Base-by-base conservation (phyloP, 495 filamentous ascomycete genomes). In the Aspergillus sclerotioniger region DNA sequence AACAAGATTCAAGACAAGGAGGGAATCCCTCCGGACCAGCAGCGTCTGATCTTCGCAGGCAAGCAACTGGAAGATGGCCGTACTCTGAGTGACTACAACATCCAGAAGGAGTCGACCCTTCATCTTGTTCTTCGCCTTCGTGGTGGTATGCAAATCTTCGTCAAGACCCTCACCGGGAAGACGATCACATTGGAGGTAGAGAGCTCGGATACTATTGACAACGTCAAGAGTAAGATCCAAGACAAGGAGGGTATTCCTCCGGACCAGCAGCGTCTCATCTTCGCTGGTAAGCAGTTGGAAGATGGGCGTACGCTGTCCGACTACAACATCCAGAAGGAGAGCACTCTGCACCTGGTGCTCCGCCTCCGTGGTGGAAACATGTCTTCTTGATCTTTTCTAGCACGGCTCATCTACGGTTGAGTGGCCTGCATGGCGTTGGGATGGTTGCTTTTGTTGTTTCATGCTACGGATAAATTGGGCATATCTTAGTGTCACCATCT, bases 1-100 rank as follows among this genome's bases (percentile, higher is more conserved):
- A 82, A 80, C 59, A 98, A 98, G 84, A 98, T 98, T 41, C 93
- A 98, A 75, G 93, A 96, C 66, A 96, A 96, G 82, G 92, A 96
- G 74, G 92, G 92, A 45, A 96, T 96, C 62, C 92, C 91, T 16
- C 92, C 92, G 7, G 91, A 96, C 72, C 91, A 95, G 74, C 91
- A 95, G 72, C 90, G 92, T 70, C 77, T 97, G 33, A 97, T 97
- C 66, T 97, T 97, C 68, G 92, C 93, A 37, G 93, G 93, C 62
- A 98, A 98, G 87, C 92, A 96, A 73, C 82, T 96, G 29, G 91
- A 92, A 65, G 89, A 92, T 68, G 88, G 88, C 63, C 90, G 93
- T 16, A 98, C 93, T n/a, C 80, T 98, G 2, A 90, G 85, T 60
- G 94, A 98, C 70, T 98, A 98, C 84, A 98, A 98, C 81, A 98